Base-by-base conservation (phyloP, 257 asterid species). In the Dorcoceras hygrometricum region DNA sequence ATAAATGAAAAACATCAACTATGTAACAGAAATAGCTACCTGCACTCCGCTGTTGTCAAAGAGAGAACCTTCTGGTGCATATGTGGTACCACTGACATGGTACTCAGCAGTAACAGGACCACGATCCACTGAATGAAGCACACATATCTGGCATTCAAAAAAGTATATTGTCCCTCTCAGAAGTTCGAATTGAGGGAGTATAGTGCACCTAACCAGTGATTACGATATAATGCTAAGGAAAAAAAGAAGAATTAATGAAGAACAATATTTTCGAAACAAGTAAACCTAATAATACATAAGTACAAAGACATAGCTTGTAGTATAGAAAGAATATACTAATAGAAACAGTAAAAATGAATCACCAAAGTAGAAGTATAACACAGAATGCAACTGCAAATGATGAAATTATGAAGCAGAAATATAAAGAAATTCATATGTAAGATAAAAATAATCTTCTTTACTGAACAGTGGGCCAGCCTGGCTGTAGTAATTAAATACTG, bases 11-110 rank as follows among this genome's bases (percentile, higher is more conserved):
- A 25, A 53, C 25, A 27, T 27, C 55, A 29, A 59, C 3, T 24
- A 65, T 22, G 57, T 48, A 53, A 65, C 10, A 46, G 50, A 59
- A 68, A 80, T 61, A 65, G 57, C 65, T 82, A 87, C 99, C 97
- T 88, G 96, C 63, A 73, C 36, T 39, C 87, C 82, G 0, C 74
- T 68, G 78, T 77, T 80, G 74, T 90, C 97, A 74, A 80, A 82
- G 61, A 94, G 78, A 66, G 77, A 78, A 68, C 99, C 99, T 73
- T 94, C 99, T 51, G 99, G 99, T 57, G 99, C 99, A 80, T 81
- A 93, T 46, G 97, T 93, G 71, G 97, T 88, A 65, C 99, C 99
- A 82, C 82, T 93, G 27, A 90, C 96, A 66, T 70, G 58, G 77
- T 90, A 93, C 67, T 93, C 91, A 59, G 86, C 81, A 70, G 87